These are phyloP conservation scores for Alternaria angustiovoidea DNA, from an alignment of 2,329 filamentous ascomycete genomes.

Conservation along the genomic window DNA sequence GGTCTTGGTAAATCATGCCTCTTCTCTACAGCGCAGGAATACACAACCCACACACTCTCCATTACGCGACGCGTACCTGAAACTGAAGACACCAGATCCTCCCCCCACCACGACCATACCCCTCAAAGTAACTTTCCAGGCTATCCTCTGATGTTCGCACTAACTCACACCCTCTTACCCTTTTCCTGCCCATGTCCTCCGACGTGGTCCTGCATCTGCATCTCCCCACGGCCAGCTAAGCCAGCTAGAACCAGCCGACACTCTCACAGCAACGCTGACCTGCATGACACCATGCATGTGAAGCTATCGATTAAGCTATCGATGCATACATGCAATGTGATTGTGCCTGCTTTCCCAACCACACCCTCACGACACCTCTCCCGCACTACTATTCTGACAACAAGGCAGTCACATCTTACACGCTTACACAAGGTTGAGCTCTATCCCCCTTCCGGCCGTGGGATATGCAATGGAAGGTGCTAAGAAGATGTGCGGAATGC, in stretches of 20 bases:
- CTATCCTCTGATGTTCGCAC: background rate
- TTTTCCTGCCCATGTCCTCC: slow-evolving; percentile 13
- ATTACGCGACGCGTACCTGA: slow-evolving; percentile 5
- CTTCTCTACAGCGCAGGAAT: background rate
- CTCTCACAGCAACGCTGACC: background rate
- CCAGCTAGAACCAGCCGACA: slow-evolving; percentile 6
- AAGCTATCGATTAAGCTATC: slow-evolving; percentile 19
- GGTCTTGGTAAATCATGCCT: background rate
- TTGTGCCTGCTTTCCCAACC: slow-evolving; percentile 18
- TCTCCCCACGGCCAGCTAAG: background rate
- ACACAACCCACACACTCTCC: background rate
- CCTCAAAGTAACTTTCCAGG: slow-evolving; percentile 12
- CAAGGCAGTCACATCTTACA: background rate
- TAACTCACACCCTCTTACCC: background rate
- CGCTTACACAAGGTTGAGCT: background rate
- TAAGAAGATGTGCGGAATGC: slow-evolving; percentile 28
- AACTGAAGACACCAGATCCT: slow-evolving; percentile 1
- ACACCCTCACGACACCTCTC: background rate
- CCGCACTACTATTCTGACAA: background rate
- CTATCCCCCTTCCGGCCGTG: slow-evolving; percentile 19
- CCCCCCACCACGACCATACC: slow-evolving; percentile 6
- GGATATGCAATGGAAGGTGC: slow-evolving; percentile 35
- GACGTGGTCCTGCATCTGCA: background rate
- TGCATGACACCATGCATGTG: slow-evolving; percentile 7
- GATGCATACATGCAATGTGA: slow-evolving; percentile 15